These are phyloP conservation scores for Citrus cavaleriei DNA, from an alignment of 345 rosid genomes.

Conservation along the genomic window DNA sequence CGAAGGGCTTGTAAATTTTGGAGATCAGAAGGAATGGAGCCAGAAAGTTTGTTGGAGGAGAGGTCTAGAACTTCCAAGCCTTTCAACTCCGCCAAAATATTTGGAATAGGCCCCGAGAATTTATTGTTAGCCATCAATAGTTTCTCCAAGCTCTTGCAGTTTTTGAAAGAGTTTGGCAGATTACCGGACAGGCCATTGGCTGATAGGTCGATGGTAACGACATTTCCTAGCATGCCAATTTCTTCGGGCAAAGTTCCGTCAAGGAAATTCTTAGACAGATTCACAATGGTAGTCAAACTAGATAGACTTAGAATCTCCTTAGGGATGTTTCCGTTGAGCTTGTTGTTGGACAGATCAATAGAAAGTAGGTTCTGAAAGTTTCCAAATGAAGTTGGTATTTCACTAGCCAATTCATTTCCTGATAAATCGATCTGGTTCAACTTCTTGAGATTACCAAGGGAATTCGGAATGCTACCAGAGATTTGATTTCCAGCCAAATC, in stretches of 20 bases:
- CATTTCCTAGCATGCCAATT: slow-evolving; percentile 25
- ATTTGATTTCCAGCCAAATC: slow-evolving; percentile 36
- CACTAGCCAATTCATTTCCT: slow-evolving; percentile 33
- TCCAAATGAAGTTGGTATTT: slow-evolving; percentile 33
- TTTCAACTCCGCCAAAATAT: slow-evolving; percentile 26
- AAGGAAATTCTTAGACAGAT: slow-evolving; percentile 40
- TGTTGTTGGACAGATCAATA: slow-evolving; percentile 48
- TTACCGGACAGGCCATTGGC: slow-evolving; percentile 35
- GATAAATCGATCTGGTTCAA: slow-evolving; percentile 41
- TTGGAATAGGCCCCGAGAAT: slow-evolving; percentile 39
- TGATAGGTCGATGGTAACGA: slow-evolving; percentile 43
- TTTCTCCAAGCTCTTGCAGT: slow-evolving; percentile 46
- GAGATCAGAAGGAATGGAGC: slow-evolving; percentile 37
- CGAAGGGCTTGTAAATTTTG: slow-evolving; percentile 30
- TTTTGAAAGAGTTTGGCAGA: slow-evolving; percentile 35
- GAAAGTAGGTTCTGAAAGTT: slow-evolving; percentile 36
- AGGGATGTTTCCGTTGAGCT: slow-evolving; percentile 41
- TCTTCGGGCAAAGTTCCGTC: slow-evolving; percentile 35
- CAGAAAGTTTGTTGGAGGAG: slow-evolving; percentile 45
- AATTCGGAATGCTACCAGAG: slow-evolving; percentile 35
- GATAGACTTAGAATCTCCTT: slow-evolving; percentile 37
- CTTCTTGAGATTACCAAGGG: slow-evolving; percentile 34
- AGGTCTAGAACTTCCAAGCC: slow-evolving; percentile 43
- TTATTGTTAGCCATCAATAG: slow-evolving; percentile 35
- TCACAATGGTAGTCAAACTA: slow-evolving; percentile 33